Conservation (phyloP, 2,329 filamentous ascomycete species). For the Ceratocystis eucalypticola region DNA sequence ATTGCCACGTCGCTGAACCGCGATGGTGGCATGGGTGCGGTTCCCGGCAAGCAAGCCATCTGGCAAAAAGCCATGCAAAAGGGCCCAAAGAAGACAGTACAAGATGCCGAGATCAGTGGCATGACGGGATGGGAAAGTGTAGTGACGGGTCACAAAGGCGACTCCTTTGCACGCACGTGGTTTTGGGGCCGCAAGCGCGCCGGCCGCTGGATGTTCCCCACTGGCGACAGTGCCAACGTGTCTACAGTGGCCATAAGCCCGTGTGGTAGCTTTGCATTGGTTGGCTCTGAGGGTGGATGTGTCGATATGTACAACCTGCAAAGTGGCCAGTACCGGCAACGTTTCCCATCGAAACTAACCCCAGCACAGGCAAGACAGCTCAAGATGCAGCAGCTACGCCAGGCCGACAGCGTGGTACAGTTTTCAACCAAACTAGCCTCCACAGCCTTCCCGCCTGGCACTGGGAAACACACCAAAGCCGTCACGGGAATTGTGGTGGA, state of each 20-base stretch:
- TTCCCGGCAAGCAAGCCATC: constrained; percentile 62
- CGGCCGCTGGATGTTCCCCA: constrained; percentile 84
- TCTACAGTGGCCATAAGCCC: constrained; percentile 76
- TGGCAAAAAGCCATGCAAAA: constrained; percentile 48
- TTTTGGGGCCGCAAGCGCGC: constrained; percentile 94
- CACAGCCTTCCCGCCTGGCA: constrained; percentile 35
- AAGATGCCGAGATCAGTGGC: constrained; percentile 57
- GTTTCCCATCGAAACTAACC: constrained; percentile 69
- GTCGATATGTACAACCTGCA: constrained; percentile 97
- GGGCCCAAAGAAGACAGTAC: constrained; percentile 45
- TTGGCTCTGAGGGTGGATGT: constrained; percentile 70
- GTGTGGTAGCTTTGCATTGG: constrained; percentile 84
- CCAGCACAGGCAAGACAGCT: constrained; percentile 66
- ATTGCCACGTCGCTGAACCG: constrained; percentile 86
- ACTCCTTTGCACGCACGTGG: constrained; percentile 82
- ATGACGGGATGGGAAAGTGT: constrained; percentile 95
- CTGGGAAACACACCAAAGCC: constrained; percentile 64
- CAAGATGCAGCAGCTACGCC: constrained; percentile 49
- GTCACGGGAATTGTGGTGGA: constrained; percentile 83
- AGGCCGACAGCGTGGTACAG: constrained; percentile 44
- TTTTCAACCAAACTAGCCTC: constrained; percentile 33
- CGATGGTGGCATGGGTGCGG: constrained; percentile 81
- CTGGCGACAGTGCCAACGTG: constrained; percentile 69
- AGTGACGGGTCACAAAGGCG: constrained; percentile 78
- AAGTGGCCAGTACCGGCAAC: constrained; percentile 75